These are phyloP conservation scores for Bipolaris oryzae DNA, from an alignment of 2,329 filamentous ascomycete genomes.

Conservation along the genomic window DNA sequence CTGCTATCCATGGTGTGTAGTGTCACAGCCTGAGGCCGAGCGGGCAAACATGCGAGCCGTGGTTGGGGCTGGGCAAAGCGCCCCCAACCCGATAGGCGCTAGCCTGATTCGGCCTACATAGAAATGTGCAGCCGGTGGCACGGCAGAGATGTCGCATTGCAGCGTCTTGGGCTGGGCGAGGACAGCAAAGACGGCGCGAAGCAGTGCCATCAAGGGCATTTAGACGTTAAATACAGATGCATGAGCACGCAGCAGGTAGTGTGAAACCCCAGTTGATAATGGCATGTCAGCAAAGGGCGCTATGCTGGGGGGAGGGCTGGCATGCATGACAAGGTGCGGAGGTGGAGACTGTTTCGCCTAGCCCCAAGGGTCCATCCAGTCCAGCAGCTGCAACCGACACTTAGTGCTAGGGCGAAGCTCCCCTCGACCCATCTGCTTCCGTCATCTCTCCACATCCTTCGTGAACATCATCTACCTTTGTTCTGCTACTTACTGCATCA, in stretches of 20 bases:
- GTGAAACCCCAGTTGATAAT: neutral
- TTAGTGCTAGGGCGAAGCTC: constrained; percentile 21
- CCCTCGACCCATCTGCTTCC: constrained; percentile 9
- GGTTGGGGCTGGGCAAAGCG: neutral
- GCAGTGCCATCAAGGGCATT: neutral
- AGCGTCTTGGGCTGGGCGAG: neutral
- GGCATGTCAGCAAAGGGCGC: neutral
- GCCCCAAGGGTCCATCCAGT: constrained; percentile 7
- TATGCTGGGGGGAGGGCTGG: constrained; percentile 1
- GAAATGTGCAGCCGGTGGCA: neutral
- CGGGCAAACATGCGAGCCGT: neutral
- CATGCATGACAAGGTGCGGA: constrained; percentile 23
- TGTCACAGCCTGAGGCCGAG: neutral
- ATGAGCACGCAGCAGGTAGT: neutral
- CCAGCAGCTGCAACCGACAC: constrained; percentile 10
- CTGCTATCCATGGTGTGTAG: constrained; percentile 2
- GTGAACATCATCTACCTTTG: constrained; percentile 10
- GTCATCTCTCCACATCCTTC: constrained; percentile 5
- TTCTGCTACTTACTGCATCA: constrained; percentile 9
- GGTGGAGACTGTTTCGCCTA: constrained; percentile 26
- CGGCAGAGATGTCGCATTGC: neutral
- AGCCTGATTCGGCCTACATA: neutral
- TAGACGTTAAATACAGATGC: neutral
- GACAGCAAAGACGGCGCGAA: neutral
- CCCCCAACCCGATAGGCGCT: neutral